Conservation (phyloP, 75 land plant genomes). For the Cunninghamia lanceolata region DNA sequence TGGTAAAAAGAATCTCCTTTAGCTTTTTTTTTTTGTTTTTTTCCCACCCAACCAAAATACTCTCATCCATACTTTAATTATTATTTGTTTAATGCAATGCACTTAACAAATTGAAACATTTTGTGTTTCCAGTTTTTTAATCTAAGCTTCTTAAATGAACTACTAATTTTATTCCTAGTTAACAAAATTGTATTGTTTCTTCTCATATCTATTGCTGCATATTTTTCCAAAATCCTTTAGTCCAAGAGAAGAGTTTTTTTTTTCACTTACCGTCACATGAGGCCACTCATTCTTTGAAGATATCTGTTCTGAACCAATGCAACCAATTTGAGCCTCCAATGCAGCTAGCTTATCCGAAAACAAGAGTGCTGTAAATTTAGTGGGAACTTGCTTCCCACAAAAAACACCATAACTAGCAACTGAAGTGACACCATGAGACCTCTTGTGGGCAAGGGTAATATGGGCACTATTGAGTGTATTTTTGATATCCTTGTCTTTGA, state of each 20-base stretch:
- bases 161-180: background rate
- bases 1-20: no score
- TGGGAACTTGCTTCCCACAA: conserved; percentile 52
- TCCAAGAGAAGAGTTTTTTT: background rate
- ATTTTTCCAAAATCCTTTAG: background rate
- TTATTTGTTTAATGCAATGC: no score
- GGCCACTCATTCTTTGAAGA: conserved; percentile 81
- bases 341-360: conserved; percentile 79
- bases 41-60: no score
- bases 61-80: no score
- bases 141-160: background rate
- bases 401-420: conserved; percentile 69
- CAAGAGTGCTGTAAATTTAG: conserved; percentile 74
- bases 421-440: conserved; percentile 79
- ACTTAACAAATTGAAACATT: background rate
- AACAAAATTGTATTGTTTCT: background rate
- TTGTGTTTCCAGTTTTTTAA: background rate
- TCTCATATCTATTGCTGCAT: background rate
- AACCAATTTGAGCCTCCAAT: conserved; percentile 55
- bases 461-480: conserved; percentile 52
- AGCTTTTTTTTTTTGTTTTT: no score
- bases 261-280: conserved; percentile 59
- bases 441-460: conserved; percentile 94
- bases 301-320: conserved; percentile 52
- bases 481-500: conserved; percentile 44